Conservation (phyloP, 495 filamentous ascomycete genomes). For the Tuber microsphaerosporum region DNA sequence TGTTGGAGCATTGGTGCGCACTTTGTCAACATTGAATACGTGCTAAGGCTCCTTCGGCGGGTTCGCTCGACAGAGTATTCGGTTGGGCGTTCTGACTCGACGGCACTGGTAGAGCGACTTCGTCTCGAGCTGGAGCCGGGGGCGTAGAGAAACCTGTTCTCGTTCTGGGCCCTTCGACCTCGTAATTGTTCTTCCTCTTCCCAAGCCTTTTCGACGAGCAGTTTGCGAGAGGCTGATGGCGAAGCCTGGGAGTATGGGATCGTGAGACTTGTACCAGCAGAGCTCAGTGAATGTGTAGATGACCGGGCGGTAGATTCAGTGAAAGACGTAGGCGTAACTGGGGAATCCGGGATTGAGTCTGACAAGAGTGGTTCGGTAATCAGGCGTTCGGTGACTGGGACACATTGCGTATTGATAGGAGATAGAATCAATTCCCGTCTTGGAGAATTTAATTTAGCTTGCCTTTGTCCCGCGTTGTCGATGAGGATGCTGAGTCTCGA, state of each 20-base stretch:
- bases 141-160: background rate
- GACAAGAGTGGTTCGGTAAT: conserved; percentile 1
- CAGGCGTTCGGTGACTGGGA: background rate
- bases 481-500: background rate
- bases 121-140: background rate
- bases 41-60: background rate
- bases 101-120: background rate
- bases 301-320: background rate
- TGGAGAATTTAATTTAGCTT: conserved; percentile 16
- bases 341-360: background rate
- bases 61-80: background rate
- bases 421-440: conserved; percentile 30
- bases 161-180: background rate
- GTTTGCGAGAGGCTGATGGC: background rate
- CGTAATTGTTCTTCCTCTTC: background rate
- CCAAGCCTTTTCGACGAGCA: background rate
- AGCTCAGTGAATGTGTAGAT: background rate
- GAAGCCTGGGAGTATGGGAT: background rate
- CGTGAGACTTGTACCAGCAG: background rate
- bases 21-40: background rate
- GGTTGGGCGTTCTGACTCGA: background rate
- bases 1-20: background rate
- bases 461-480: background rate
- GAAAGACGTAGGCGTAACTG: background rate
- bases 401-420: conserved; percentile 22